A percentile compares a stretch with the other conserved stretches of the same genome.
Conservation (phyloP, 2,329 filamentous ascomycete species). For the Aspergillus sp. region DNA sequence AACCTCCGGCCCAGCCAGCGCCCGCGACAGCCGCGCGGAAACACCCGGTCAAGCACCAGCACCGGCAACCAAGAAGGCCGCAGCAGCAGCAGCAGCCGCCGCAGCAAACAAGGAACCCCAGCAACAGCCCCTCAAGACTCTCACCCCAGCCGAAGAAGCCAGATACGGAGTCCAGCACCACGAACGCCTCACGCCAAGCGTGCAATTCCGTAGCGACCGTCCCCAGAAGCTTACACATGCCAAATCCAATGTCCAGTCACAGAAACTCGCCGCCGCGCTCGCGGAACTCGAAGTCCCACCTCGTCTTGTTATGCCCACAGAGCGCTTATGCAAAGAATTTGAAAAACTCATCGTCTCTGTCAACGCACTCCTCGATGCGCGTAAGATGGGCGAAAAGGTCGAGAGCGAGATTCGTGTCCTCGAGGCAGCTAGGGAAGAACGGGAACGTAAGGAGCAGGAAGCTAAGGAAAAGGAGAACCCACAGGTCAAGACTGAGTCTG, state of each 20-base stretch:
- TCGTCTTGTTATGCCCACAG: conserved; percentile 44
- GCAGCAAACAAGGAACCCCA: conserved; percentile 33
- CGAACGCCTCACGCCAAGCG: conserved; percentile 76
- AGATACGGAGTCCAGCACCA: conserved; percentile 79
- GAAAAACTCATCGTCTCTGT: conserved; percentile 43
- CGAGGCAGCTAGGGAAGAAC: conserved; percentile 36
- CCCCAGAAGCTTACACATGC: conserved; percentile 45
- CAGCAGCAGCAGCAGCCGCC: conserved; percentile 27
- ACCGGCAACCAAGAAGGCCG: conserved; percentile 28
- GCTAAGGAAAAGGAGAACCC: conserved; percentile 22
- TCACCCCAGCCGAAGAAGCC: conserved; percentile 67
- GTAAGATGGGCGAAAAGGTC: conserved; percentile 43
- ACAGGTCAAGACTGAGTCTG: conserved; percentile 29
- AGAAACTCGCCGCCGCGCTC: conserved; percentile 42
- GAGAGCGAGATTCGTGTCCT: conserved; percentile 43
- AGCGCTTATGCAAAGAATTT: conserved; percentile 44
- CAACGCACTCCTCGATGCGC: conserved; percentile 41
- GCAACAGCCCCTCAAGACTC: conserved; percentile 57
- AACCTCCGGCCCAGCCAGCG: conserved; percentile 28
- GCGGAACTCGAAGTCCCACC: conserved; percentile 42
- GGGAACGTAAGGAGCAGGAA: conserved; percentile 30
- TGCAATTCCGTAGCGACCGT: conserved; percentile 72
- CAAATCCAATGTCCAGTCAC: conserved; percentile 45
- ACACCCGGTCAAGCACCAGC: conserved; percentile 22
- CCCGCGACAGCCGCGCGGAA: conserved; percentile 31